Percentiles rank a stretch among this genome's conserved stretches.
Conservation (phyloP, 108 stramenopile species). For the Cyclotella baltica region DNA sequence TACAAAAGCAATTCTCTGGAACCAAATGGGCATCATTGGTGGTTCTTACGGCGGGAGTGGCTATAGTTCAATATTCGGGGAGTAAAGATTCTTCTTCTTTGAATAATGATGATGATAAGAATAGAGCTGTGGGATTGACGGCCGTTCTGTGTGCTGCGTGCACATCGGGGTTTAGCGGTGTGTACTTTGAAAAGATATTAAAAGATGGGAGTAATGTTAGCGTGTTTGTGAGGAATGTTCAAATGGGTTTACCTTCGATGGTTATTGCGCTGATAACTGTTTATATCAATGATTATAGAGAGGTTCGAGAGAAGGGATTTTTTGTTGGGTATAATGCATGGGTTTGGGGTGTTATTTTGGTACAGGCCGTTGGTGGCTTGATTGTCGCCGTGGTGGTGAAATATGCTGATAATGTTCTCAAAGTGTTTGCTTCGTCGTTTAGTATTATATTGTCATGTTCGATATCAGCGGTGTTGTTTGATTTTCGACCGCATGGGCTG, state of each 20-base stretch:
- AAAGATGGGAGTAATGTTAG: slow-evolving; percentile 87
- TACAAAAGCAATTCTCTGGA: slow-evolving; percentile 74
- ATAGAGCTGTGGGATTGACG: slow-evolving; percentile 83
- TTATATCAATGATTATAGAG: slow-evolving; percentile 68
- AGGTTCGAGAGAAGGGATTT: slow-evolving; percentile 81
- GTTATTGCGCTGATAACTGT: slow-evolving; percentile 82
- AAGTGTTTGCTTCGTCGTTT: slow-evolving; percentile 96
- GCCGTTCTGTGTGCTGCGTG: slow-evolving; percentile 94
- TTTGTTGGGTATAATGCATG: slow-evolving; percentile 87
- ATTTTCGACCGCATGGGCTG: slow-evolving; percentile 78
- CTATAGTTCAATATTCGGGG: slow-evolving; percentile 88
- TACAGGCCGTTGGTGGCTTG: slow-evolving; percentile 96
- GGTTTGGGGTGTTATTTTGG: slow-evolving; percentile 88
- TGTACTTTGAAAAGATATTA: slow-evolving; percentile 98
- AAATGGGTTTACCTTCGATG: slow-evolving; percentile 96
- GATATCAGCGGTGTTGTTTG: slow-evolving; percentile 89
- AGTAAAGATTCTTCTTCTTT: slow-evolving; percentile 37
- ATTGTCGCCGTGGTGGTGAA: slow-evolving; percentile 97
- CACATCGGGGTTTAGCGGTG: slow-evolving; percentile 96
- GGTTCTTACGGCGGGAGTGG: slow-evolving; percentile 92
- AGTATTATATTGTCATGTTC: slow-evolving; percentile 92
- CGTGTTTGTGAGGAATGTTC: slow-evolving; percentile 97
- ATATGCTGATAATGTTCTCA: slow-evolving; percentile 97
- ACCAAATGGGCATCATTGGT: slow-evolving; percentile 89
- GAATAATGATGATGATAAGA: slow-evolving; percentile 37